A percentile compares a stretch with the other conserved stretches of the same genome.
These are phyloP conservation scores for Macaranga tanarius DNA, from an alignment of 441 rosid genomes.

Conservation along the genomic window DNA sequence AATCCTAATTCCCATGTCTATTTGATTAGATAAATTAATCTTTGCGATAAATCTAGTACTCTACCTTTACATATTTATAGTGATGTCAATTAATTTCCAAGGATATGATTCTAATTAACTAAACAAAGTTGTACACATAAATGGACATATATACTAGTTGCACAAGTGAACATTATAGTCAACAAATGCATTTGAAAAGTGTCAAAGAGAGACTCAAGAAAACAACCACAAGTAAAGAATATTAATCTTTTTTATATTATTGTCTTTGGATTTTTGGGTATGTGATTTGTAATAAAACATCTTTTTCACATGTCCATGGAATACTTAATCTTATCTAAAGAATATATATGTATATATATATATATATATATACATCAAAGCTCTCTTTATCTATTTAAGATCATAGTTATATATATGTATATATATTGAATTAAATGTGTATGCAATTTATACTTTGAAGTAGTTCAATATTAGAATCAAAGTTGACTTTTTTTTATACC, in stretches of 20 bases:
- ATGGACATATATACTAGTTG: background rate
- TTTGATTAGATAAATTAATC: background rate
- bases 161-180: background rate
- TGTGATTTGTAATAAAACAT: background rate
- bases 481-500: background rate
- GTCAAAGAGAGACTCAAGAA: background rate
- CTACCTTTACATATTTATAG: background rate
- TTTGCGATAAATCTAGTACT: background rate
- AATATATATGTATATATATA: too few relatives aligned
- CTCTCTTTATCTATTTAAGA: background rate
- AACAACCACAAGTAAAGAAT: background rate
- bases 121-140: background rate
- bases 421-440: too few relatives aligned
- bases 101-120: background rate
- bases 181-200: background rate
- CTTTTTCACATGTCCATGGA: background rate
- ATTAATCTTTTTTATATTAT: background rate
- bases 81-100: background rate
- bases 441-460: too few relatives aligned
- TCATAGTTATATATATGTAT: too few relatives aligned
- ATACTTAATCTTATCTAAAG: background rate
- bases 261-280: background rate
- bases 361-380: background rate
- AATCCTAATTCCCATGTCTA: background rate
- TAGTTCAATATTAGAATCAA: too few relatives aligned